Base-by-base conservation (phyloP, 192 early-diverging fungal genomes). In the Borealophlyctis nickersoniae region DNA sequence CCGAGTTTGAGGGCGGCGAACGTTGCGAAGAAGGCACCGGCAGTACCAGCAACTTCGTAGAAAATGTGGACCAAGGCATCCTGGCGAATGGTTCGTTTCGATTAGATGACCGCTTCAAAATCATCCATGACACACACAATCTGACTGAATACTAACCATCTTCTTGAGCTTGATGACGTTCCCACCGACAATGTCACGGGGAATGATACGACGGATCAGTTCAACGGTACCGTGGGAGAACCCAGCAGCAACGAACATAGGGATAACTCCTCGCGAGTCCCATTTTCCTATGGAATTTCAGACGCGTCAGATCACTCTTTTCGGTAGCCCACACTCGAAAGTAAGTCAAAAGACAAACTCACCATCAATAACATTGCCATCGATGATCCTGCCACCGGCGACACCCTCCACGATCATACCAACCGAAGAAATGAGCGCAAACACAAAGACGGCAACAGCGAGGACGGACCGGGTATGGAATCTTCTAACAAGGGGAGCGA, bases 21-120 rank as follows among this genome's bases (percentile, higher is more conserved):
- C 14, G 75, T 58, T 27, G 80, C 62, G 54, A 82, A 71, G 63
- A 83, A 75, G 61, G 83, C 83, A 14, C 83, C 83, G 36, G 67
- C 63, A 53, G 83, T 85, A 53, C 83, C 84, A 24, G 82, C 77
- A 52, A 85, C 52, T 70, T 86, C 84, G 59, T 81, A 86, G 52
- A 75, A 79, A 54, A 85, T 65, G 52, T 86, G 84, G 39, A 86
- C 84, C 30, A 58, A 67, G 24, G 76, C 71, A 56, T 86, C 84
- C n/a, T n/a, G n/a, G n/a, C n/a, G n/a, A n/a, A n/a, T n/a, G n/a
- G n/a, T n/a, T n/a, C n/a, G n/a, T n/a, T n/a, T n/a, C n/a, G n/a
- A n/a, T n/a, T n/a, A n/a, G n/a, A n/a, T n/a, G n/a, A n/a, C n/a
- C n/a, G n/a, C n/a, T n/a, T n/a, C n/a, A n/a, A n/a, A n/a, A n/a